Evolutionary conservation across 257 asterid genomes (phyloP).

Genomic region (Solanum corneliomulleri): DNA sequence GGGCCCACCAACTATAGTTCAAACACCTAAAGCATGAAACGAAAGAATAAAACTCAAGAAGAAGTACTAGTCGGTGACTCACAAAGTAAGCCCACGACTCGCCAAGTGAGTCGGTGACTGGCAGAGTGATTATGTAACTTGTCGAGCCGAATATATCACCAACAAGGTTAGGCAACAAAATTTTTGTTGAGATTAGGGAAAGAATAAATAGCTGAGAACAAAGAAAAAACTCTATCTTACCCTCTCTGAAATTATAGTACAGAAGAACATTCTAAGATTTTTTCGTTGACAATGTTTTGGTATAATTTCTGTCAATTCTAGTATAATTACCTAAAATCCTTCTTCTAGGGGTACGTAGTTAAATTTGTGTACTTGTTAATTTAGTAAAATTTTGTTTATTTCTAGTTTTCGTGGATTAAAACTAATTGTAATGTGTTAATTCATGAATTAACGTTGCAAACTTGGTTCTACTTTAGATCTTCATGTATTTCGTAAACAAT

Average conservation of each 20-base stretch:
- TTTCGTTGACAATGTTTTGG: not conserved
- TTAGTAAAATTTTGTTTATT: too few species aligned
- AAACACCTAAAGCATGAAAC: not conserved
- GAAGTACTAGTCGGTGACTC: not conserved
- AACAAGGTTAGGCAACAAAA: not conserved
- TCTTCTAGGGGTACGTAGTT: not conserved
- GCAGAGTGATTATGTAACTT: too few species aligned
- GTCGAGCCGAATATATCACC: not conserved
- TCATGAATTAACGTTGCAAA: not conserved
- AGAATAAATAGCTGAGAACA: not conserved
- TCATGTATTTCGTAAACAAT: not conserved
- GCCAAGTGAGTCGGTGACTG: not conserved
- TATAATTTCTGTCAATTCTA: too few species aligned
- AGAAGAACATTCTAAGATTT: not conserved
- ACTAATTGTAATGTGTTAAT: not conserved
- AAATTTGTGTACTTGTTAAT: not conserved
- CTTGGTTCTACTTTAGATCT: not conserved
- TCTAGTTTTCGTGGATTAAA: not conserved
- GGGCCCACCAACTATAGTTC: not conserved
- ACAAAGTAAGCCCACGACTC: too few species aligned
- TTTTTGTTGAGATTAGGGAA: not conserved
- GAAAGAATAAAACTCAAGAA: not conserved
- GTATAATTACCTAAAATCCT: not conserved
- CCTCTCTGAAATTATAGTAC: not conserved
- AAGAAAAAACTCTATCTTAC: not conserved